These are phyloP conservation scores for Diaporthe citri DNA, from an alignment of 2,329 filamentous ascomycete species.

Conservation along the genomic window DNA sequence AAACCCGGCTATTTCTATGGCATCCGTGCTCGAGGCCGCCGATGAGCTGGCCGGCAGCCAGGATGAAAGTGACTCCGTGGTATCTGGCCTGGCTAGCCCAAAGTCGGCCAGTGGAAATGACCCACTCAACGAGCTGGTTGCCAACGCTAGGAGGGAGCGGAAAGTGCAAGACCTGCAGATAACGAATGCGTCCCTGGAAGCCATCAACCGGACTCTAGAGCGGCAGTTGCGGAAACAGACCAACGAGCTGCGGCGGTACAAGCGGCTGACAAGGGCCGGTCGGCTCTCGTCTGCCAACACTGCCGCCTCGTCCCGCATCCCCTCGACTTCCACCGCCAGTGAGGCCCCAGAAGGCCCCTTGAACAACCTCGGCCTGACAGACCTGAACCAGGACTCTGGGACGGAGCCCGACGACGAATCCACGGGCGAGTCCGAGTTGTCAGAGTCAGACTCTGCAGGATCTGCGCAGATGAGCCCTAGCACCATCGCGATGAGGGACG, in stretches of 20 bases:
- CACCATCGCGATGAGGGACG: constrained; percentile 56
- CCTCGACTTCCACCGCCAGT: constrained; percentile 58
- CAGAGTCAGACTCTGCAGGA: constrained; percentile 52
- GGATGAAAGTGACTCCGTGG: constrained; percentile 37
- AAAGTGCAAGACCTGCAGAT: constrained; percentile 98
- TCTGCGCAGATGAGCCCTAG: constrained; percentile 56
- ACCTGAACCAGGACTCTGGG: constrained; percentile 61
- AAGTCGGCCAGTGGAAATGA: constrained; percentile 68
- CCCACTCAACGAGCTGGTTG: constrained; percentile 80
- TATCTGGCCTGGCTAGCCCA: constrained; percentile 64
- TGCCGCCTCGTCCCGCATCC: constrained; percentile 53
- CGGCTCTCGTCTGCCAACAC: constrained; percentile 73
- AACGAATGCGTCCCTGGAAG: constrained; percentile 92
- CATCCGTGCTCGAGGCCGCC: constrained; percentile 67
- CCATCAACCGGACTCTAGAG: constrained; percentile 94
- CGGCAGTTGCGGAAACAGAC: constrained; percentile 92
- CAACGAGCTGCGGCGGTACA: constrained; percentile 85
- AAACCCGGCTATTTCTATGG: constrained; percentile 60
- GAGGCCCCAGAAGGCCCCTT: constrained; percentile 53
- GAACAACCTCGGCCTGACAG: constrained; percentile 61
- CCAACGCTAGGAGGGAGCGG: constrained; percentile 90
- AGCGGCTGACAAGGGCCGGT: constrained; percentile 86
- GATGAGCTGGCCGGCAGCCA: constrained; percentile 60
- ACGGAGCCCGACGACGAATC: constrained; percentile 50
- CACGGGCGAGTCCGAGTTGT: constrained; percentile 64